Evolutionary conservation across 1,284 basidiomycete species (phyloP).

Genomic region (Sporisorium exsertum): DNA sequence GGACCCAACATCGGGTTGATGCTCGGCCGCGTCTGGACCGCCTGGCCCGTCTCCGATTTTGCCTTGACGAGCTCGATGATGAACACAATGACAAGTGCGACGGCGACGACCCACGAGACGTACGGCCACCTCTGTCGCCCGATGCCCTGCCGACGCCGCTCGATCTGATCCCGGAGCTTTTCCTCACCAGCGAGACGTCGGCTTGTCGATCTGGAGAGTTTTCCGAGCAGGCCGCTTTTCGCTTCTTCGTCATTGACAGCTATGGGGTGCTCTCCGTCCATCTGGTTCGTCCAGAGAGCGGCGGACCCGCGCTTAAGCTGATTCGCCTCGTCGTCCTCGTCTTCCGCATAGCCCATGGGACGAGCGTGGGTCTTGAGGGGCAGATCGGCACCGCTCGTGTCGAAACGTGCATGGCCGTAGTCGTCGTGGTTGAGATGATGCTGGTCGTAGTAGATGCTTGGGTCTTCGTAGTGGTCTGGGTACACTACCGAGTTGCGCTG

Average conservation of each 20-base stretch:
- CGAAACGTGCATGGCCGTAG: slow-evolving; percentile 27
- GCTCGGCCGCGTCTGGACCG: slow-evolving; percentile 74
- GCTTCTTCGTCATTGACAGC: slow-evolving; percentile 36
- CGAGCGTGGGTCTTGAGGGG: slow-evolving; percentile 51
- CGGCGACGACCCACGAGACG: slow-evolving; percentile 72
- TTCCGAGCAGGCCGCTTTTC: slow-evolving; percentile 38
- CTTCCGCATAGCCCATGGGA: slow-evolving; percentile 64
- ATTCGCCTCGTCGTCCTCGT: slow-evolving; percentile 61
- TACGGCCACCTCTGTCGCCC: slow-evolving; percentile 84
- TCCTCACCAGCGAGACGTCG: slow-evolving; percentile 29
- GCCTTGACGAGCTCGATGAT: slow-evolving; percentile 66
- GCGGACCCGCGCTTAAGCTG: slow-evolving; percentile 52
- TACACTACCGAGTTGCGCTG: slow-evolving; percentile 13
- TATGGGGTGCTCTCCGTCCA: slow-evolving; percentile 13
- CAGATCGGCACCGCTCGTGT: slow-evolving; percentile 45
- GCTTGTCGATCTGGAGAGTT: slow-evolving; percentile 22
- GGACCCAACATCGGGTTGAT: slow-evolving; percentile 95
- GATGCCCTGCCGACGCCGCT: slow-evolving; percentile 76
- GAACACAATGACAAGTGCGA: slow-evolving; percentile 75
- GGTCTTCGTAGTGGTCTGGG: slow-evolving; percentile 19
- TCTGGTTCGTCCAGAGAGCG: slow-evolving; percentile 39
- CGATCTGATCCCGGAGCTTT: slow-evolving; percentile 62
- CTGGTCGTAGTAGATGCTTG: slow-evolving; percentile 20
- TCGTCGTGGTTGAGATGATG: slow-evolving; percentile 5
- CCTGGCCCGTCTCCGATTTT: slow-evolving; percentile 62